phyloP scores from a whole-genome alignment of 768 basidiomycete species.

The Phlebiopsis flavidoalba region DNA sequence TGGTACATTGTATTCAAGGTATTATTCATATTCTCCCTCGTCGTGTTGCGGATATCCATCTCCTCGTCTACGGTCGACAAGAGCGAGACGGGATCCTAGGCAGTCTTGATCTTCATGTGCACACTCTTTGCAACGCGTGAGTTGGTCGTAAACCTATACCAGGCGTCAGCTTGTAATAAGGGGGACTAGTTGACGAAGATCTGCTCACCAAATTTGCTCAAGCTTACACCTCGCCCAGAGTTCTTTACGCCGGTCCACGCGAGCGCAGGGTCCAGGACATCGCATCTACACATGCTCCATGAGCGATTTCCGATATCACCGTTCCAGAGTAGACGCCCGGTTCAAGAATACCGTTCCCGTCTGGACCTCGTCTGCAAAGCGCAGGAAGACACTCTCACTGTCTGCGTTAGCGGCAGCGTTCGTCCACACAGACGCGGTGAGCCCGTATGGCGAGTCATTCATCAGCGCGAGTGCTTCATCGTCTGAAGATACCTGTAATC shows the following conservation, averaged over 20 bases:
- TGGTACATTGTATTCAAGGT: too few relatives aligned
- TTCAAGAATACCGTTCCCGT: constrained; percentile 95
- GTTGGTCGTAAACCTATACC: constrained; percentile 73
- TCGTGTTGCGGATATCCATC: too few relatives aligned
- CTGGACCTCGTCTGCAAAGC: constrained; percentile 65
- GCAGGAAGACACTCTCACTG: constrained; percentile 66
- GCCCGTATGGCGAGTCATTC: constrained; percentile 94
- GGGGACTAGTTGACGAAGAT: neutral
- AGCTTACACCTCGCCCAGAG: constrained; percentile 85
- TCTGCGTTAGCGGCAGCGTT: constrained; percentile 51
- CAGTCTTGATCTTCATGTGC: constrained; percentile 74
- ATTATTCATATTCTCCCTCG: too few relatives aligned
- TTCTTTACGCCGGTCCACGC: constrained; percentile 95
- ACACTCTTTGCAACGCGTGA: constrained; percentile 78
- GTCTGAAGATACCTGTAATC: constrained; percentile 70
- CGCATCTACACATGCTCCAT: constrained; percentile 46
- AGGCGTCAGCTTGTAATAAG: neutral
- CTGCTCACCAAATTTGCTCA: constrained; percentile 80
- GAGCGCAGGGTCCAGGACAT: constrained; percentile 88
- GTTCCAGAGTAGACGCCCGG: constrained; percentile 31
- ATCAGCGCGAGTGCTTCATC: constrained; percentile 86
- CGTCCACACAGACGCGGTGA: constrained; percentile 96
- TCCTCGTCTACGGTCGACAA: too few relatives aligned
- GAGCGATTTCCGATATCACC: neutral
- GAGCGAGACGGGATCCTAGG: neutral